phyloP scores from a whole-genome alignment of 2,329 filamentous ascomycete species.

The Metarhizium robertsii region DNA sequence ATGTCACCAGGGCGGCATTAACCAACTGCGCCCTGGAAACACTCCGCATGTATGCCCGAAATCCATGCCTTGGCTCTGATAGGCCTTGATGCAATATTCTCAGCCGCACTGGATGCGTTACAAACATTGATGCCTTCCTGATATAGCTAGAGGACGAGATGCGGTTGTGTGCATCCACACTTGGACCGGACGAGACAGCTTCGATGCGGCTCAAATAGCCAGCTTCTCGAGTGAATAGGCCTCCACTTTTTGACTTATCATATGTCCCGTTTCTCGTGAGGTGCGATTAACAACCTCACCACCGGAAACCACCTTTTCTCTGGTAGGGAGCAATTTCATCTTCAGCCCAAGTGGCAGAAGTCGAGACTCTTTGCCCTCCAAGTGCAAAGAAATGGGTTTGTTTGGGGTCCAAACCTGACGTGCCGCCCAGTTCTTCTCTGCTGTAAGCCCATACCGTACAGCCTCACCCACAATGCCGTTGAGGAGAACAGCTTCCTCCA shows the following conservation, averaged over 20 bases:
- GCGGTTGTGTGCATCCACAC: not conserved
- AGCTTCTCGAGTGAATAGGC: slow-evolving; percentile 79
- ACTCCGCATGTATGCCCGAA: not conserved
- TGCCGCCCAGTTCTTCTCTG: slow-evolving; percentile 21
- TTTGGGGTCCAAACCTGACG: slow-evolving; percentile 21
- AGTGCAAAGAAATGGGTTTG: slow-evolving; percentile 33
- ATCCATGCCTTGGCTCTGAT: not conserved
- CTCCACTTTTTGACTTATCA: slow-evolving; percentile 71
- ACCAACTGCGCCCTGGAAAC: not conserved
- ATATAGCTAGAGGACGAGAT: not conserved
- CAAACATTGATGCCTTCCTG: not conserved
- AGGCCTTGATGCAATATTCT: not conserved
- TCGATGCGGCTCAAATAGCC: slow-evolving; percentile 39
- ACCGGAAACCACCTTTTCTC: slow-evolving; percentile 52
- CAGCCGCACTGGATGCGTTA: not conserved
- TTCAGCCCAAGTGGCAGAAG: slow-evolving; percentile 68
- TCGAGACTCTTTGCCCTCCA: slow-evolving; percentile 35
- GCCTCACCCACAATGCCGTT: slow-evolving; percentile 57
- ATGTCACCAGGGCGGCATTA: not conserved
- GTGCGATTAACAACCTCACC: slow-evolving; percentile 64
- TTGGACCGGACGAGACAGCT: not conserved
- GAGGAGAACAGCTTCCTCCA: slow-evolving; percentile 59
- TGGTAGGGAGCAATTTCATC: slow-evolving; percentile 39
- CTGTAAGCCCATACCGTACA: slow-evolving; percentile 46
- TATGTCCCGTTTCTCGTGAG: slow-evolving; percentile 62